These are phyloP conservation scores for Plasmodium fragile DNA, from an alignment of 169 alveolate genomes.

Conservation along the genomic window DNA sequence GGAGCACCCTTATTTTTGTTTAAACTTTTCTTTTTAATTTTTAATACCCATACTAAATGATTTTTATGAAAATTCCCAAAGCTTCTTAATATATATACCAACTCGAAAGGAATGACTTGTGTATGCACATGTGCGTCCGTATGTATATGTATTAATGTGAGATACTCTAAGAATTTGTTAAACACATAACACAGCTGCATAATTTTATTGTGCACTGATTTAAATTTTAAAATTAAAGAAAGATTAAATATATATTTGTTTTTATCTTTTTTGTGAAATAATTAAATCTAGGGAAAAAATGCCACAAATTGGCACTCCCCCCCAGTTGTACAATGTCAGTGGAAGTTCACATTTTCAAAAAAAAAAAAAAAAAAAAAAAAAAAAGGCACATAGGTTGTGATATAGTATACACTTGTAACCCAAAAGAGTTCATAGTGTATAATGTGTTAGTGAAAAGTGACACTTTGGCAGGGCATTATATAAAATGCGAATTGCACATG, in stretches of 20 bases:
- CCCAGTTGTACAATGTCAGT: conserved; percentile 3
- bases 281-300: conserved; percentile 3
- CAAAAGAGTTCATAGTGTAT: neutral
- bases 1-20: conserved; percentile 12
- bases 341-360: neutral
- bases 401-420: neutral
- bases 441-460: neutral
- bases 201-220: conserved; percentile 18
- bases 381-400: neutral
- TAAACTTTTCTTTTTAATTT: conserved; percentile 45
- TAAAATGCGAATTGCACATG: neutral
- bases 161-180: conserved; percentile 27
- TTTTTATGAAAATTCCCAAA: conserved; percentile 55
- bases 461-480: neutral
- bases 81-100: neutral
- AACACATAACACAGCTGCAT: conserved; percentile 6
- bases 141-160: neutral
- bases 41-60: conserved; percentile 37
- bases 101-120: conserved; percentile 15
- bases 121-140: neutral
- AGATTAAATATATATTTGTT: neutral
- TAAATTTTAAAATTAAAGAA: conserved; percentile 16
- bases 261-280: conserved; percentile 39
- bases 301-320: neutral
- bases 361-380: conserved; percentile 8